Evolutionary conservation across 208 protist genomes (phyloP), one percentile per base, ranked within the genome.

Genomic region (Leishmania tarentolae): DNA sequence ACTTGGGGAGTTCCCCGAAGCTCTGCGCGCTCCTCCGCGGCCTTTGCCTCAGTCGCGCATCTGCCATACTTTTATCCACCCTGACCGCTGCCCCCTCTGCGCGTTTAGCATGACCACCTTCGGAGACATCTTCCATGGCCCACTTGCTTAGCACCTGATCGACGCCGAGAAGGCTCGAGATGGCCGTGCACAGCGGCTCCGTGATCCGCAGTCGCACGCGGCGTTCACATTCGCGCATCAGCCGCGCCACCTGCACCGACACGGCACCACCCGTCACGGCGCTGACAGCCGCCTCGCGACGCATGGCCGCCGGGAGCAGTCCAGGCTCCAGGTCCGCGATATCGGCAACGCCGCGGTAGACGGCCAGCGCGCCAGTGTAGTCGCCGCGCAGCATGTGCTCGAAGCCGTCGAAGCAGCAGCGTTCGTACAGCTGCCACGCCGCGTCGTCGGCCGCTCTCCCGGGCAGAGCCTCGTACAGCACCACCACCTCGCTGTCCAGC

Each of bases 311-410:
- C 61, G 61, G 78, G 69, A 82, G 73, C 56, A 82, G 78, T 28
- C 75, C 76, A 3, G 76, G 59, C 70, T 84, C 72, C 44, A 84
- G 71, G 46, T 83, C 74, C 15, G 35, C 42, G 65, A 79, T 80
- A 19, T 81, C 80, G 56, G 44, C 76, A 70, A 85, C 81, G 28
- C 42, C 74, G 37, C 78, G 80, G 80, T 69, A 85, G 40, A 63
- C 83, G 35, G 52, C 17, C 56, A 92, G 65, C 72, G 88, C 88
- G 2, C 63, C 65, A 3, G 56, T 50, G 81, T 86, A 92, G 69
- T 89, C 78, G 47, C 86, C 86, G 50, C 73, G 80, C 79, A 86
- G 68, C 88, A 90, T 90, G 75, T 52, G 72, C n/a, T 68, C 68
- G 66, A 88, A 92, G 66, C 72, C 88, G 63, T 77, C 78, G 72